Conservation (phyloP, 768 basidiomycete genomes). For the Neoboletus subvelutipes region DNA sequence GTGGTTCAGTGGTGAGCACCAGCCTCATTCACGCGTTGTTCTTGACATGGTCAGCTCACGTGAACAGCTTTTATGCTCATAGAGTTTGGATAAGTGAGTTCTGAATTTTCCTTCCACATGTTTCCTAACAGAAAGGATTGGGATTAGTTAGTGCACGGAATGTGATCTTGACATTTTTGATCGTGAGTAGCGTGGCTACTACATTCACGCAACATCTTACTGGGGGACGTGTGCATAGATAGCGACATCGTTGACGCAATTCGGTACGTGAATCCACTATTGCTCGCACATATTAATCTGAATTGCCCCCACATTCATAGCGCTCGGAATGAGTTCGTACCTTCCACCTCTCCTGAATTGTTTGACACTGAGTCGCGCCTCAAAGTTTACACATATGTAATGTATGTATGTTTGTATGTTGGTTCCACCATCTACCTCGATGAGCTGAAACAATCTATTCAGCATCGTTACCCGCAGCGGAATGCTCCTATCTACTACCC, state of each 20-base stretch:
- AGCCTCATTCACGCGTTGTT: not conserved
- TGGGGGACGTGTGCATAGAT: not conserved
- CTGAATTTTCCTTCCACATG: too few species aligned
- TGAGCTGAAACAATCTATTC: not conserved
- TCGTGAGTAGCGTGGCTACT: not conserved
- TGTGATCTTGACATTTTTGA: not conserved
- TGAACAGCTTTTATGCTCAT: conserved; percentile 14
- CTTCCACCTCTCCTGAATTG: too few species aligned
- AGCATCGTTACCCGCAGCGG: not conserved
- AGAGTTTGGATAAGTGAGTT: conserved; percentile 15
- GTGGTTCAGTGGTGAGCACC: conserved; percentile 14
- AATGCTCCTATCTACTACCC: not conserved
- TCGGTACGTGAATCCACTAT: not conserved
- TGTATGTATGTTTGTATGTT: not conserved
- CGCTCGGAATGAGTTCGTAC: conserved; percentile 7
- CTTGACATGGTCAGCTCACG: not conserved
- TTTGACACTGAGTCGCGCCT: not conserved
- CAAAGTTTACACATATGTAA: not conserved
- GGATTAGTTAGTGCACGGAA: conserved; percentile 7
- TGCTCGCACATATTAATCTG: too few species aligned
- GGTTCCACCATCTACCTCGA: too few species aligned
- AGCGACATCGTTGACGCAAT: not conserved
- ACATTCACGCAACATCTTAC: not conserved
- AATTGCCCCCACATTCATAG: not conserved
- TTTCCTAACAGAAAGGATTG: not conserved